These are phyloP conservation scores for Diaporthe batatas DNA, from an alignment of 2,329 filamentous ascomycete species.

Conservation along the genomic window DNA sequence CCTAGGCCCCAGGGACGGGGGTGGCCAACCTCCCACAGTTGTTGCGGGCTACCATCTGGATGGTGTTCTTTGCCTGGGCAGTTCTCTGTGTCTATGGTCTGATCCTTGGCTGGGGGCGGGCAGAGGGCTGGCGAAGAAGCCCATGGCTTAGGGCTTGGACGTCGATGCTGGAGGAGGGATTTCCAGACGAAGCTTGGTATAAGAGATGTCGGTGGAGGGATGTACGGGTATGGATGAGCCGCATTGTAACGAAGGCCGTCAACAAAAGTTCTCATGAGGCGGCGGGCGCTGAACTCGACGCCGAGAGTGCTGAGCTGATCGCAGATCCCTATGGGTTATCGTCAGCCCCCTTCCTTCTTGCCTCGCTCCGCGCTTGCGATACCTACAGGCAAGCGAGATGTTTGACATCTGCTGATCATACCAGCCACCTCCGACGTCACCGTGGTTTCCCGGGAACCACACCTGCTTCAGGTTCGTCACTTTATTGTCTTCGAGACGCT, in stretches of 20 bases:
- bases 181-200: conserved; percentile 42
- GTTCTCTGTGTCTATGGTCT: conserved; percentile 46
- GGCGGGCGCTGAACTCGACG: conserved; percentile 49
- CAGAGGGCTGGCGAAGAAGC: conserved; percentile 46
- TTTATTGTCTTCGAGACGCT: conserved; percentile 48
- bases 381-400: conserved; percentile 51
- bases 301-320: conserved; percentile 52
- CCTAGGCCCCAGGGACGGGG: conserved; percentile 50
- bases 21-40: conserved; percentile 44
- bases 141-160: conserved; percentile 44
- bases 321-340: conserved; percentile 48
- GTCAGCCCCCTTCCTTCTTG: not conserved
- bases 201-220: conserved; percentile 41
- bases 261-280: conserved; percentile 47
- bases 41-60: conserved; percentile 41
- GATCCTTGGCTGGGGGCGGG: conserved; percentile 40
- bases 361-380: not conserved
- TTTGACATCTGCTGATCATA: conserved; percentile 51
- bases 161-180: conserved; percentile 38
- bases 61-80: conserved; percentile 48
- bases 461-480: conserved; percentile 51
- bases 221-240: conserved; percentile 51
- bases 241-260: conserved; percentile 50
- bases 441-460: conserved; percentile 74
- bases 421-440: conserved; percentile 74